phyloP scores from a whole-genome alignment of 352 stramenopile genomes.

The Phytophthora multivora region DNA sequence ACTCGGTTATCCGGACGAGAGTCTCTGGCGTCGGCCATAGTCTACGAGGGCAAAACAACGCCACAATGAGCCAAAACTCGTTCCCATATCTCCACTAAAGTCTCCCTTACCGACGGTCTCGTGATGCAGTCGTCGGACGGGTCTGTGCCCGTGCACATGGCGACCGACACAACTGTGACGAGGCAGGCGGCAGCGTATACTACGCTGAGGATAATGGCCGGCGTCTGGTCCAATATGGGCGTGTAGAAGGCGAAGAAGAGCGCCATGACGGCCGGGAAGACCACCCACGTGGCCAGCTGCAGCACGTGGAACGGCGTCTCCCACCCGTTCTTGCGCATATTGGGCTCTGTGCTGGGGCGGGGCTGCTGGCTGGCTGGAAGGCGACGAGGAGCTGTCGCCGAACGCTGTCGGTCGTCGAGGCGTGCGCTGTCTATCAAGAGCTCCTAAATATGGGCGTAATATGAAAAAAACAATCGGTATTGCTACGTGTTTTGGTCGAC shows the following conservation, averaged over 20 bases:
- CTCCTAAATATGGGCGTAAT: slow-evolving; percentile 16
- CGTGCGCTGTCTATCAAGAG: slow-evolving; percentile 35
- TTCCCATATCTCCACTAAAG: neutral
- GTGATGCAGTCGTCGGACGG: slow-evolving; percentile 80
- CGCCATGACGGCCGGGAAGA: slow-evolving; percentile 80
- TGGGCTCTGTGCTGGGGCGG: neutral
- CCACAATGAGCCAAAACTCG: neutral
- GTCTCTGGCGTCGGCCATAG: slow-evolving; percentile 33
- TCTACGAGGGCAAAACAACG: slow-evolving; percentile 26
- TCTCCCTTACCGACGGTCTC: slow-evolving; percentile 49
- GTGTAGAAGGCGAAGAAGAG: slow-evolving; percentile 87
- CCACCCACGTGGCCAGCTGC: slow-evolving; percentile 82
- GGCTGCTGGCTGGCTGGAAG: neutral
- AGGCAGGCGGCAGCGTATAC: slow-evolving; percentile 60
- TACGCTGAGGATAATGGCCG: slow-evolving; percentile 55
- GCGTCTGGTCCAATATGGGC: slow-evolving; percentile 57
- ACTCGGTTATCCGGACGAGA: slow-evolving; percentile 54
- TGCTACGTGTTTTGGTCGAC: neutral
- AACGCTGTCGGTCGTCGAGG: slow-evolving; percentile 7
- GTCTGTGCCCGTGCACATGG: slow-evolving; percentile 70
- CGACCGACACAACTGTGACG: slow-evolving; percentile 58
- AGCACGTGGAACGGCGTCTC: slow-evolving; percentile 82
- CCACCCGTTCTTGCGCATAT: slow-evolving; percentile 82
- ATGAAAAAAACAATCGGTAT: neutral
- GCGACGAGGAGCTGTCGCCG: slow-evolving; percentile 21